Percentiles rank a stretch among this genome's conserved stretches.
These are phyloP conservation scores for Camellia granthamiana DNA, from an alignment of 148 eudicot species.

Conservation along the genomic window DNA sequence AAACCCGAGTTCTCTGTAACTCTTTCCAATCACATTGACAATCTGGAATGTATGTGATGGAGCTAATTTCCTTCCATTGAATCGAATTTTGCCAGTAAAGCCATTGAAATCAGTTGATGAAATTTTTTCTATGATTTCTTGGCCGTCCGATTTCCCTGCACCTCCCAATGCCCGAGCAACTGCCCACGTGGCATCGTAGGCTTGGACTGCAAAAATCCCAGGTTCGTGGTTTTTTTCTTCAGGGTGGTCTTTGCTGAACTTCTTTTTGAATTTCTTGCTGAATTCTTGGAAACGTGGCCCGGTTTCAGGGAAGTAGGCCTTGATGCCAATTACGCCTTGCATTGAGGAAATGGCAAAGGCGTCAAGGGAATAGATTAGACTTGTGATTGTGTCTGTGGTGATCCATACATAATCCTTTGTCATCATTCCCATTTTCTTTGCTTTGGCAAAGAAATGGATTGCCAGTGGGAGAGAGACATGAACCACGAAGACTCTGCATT, in stretches of 20 bases:
- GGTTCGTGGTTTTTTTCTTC: constrained; percentile 6
- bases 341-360: not conserved
- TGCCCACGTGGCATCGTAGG: not conserved
- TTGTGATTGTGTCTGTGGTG: not conserved
- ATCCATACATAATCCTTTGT: constrained; percentile 4
- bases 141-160: not conserved
- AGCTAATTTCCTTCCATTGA: constrained; percentile 9
- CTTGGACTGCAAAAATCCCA: not conserved
- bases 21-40: constrained; percentile 22
- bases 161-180: not conserved
- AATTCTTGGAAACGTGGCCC: not conserved
- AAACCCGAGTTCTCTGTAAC: constrained; percentile 22
- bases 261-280: not conserved
- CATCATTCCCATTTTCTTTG: not conserved
- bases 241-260: not conserved
- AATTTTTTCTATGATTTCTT: not conserved
- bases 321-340: not conserved
- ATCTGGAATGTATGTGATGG: constrained; percentile 7
- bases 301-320: not conserved
- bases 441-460: not conserved
- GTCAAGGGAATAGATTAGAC: not conserved
- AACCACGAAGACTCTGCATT: constrained; percentile 8
- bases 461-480: not conserved
- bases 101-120: not conserved
- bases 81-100: constrained; percentile 17